A percentile compares a stretch with the other conserved stretches of the same genome.
These are phyloP conservation scores for Globisporangium iwayamae DNA, from an alignment of 352 stramenopile genomes.

Conservation along the genomic window DNA sequence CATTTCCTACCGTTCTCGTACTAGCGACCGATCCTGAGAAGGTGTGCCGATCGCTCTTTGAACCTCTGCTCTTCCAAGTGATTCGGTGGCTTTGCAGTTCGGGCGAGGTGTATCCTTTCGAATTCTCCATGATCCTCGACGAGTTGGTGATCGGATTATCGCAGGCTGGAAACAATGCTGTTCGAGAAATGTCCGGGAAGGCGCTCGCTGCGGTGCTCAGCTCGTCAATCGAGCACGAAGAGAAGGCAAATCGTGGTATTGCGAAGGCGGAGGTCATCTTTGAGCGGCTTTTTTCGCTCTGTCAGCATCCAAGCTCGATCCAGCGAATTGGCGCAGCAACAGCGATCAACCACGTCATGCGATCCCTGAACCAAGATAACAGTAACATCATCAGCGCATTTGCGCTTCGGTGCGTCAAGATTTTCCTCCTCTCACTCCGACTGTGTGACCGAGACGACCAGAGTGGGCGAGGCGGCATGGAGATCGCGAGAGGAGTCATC, in stretches of 20 bases:
- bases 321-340: slow-evolving; percentile 63
- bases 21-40: slow-evolving; percentile 70
- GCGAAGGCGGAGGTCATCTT: slow-evolving; percentile 52
- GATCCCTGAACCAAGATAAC: slow-evolving; percentile 57
- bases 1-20: slow-evolving; percentile 47
- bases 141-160: slow-evolving; percentile 53
- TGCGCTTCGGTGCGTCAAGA: slow-evolving; percentile 62
- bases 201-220: slow-evolving; percentile 56
- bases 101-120: slow-evolving; percentile 56
- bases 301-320: slow-evolving; percentile 49
- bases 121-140: slow-evolving; percentile 62
- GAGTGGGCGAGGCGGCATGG: slow-evolving; percentile 25
- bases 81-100: slow-evolving; percentile 62
- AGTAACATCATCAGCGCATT: slow-evolving; percentile 44
- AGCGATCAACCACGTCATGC: slow-evolving; percentile 68
- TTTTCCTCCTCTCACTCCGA: slow-evolving; percentile 58
- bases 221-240: slow-evolving; percentile 34
- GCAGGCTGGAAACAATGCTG: slow-evolving; percentile 37
- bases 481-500: slow-evolving; percentile 57
- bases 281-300: slow-evolving; percentile 70
- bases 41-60: slow-evolving; percentile 65
- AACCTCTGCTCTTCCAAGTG: slow-evolving; percentile 71
- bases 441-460: slow-evolving; percentile 45
- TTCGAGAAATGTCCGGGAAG: slow-evolving; percentile 61
- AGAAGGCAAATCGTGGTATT: slow-evolving; percentile 8